Percentiles rank a stretch among this genome's conserved stretches.
Evolutionary conservation across 495 filamentous ascomycete genomes (phyloP).

Genomic region (Acidomyces sp.): DNA sequence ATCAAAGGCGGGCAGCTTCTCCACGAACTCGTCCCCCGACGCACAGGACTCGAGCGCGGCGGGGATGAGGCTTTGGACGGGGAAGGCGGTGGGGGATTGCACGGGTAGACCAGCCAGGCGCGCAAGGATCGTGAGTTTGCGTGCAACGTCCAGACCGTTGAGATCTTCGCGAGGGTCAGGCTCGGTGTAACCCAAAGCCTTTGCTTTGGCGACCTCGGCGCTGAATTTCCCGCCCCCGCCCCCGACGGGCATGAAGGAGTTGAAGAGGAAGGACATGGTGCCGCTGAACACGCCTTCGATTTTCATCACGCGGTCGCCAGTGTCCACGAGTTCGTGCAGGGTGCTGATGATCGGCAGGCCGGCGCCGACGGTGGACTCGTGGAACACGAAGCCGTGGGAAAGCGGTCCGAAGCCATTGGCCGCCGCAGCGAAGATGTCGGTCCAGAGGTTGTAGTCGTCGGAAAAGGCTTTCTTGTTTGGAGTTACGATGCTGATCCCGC

Average conservation of each 20-base stretch:
- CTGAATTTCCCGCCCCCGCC: conserved; percentile 58
- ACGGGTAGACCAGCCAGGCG: conserved; percentile 67
- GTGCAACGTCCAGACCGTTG: conserved; percentile 88
- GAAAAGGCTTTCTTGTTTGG: conserved; percentile 98
- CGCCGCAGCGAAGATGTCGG: conserved; percentile 58
- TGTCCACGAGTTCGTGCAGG: conserved; percentile 74
- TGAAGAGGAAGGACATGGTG: conserved; percentile 94
- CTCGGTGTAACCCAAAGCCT: conserved; percentile 92
- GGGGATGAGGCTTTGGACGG: conserved; percentile 83
- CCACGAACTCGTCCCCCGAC: conserved; percentile 71
- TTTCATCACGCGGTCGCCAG: conserved; percentile 71
- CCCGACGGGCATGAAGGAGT: conserved; percentile 56
- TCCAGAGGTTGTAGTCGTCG: conserved; percentile 58
- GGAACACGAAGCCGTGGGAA: conserved; percentile 66
- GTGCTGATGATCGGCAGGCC: conserved; percentile 87
- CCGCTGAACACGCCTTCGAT: conserved; percentile 96
- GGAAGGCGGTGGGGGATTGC: conserved; percentile 67
- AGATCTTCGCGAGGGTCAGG: conserved; percentile 92
- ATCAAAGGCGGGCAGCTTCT: conserved; percentile 63
- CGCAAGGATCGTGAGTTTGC: conserved; percentile 92
- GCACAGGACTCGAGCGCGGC: conserved; percentile 58
- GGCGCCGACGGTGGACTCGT: conserved; percentile 86
- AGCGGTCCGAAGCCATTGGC: conserved; percentile 25
- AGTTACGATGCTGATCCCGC: conserved; percentile 79
- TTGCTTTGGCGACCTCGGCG: conserved; percentile 74